Evolutionary conservation across 805 yeast species (phyloP).

Genomic region (Candida ponderosae): DNA sequence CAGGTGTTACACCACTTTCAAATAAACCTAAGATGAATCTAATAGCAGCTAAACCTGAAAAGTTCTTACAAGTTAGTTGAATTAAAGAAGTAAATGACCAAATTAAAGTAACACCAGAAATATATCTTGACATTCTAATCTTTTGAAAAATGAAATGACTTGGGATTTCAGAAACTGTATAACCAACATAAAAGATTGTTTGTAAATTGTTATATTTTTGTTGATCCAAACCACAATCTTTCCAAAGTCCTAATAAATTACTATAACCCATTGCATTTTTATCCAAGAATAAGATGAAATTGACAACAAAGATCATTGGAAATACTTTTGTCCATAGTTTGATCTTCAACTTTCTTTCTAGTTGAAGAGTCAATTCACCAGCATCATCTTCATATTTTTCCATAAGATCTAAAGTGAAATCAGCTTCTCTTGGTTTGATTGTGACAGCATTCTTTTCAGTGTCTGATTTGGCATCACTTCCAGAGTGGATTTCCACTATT

Average conservation of each 20-base stretch:
- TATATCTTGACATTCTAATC: slow-evolving; percentile 18
- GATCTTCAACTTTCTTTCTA: slow-evolving; percentile 4
- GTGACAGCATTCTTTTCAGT: no score
- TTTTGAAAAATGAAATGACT: slow-evolving; percentile 25
- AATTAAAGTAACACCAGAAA: slow-evolving; percentile 18
- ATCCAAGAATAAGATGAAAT: slow-evolving; percentile 28
- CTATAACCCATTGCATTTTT: slow-evolving; percentile 35
- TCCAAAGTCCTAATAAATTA: slow-evolving; percentile 28
- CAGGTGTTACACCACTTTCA: slow-evolving; percentile 28
- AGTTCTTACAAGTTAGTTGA: slow-evolving; percentile 26
- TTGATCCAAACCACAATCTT: slow-evolving; percentile 18
- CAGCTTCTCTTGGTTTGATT: slow-evolving; percentile 18
- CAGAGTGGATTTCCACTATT: no score
- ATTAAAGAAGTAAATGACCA: slow-evolving; percentile 28
- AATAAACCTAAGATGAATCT: slow-evolving; percentile 34
- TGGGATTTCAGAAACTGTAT: slow-evolving; percentile 26
- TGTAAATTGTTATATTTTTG: slow-evolving; percentile 21
- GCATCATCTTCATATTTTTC: slow-evolving; percentile 7
- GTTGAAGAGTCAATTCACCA: slow-evolving; percentile 10
- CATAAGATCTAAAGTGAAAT: slow-evolving; percentile 10
- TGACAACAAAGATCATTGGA: slow-evolving; percentile 15
- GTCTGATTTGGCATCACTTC: neutral
- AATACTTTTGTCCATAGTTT: slow-evolving; percentile 17
- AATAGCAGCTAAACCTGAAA: slow-evolving; percentile 27
- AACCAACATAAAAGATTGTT: slow-evolving; percentile 33